Percentiles rank a stretch among this genome's conserved stretches.
Conservation (phyloP, 352 stramenopile genomes). For the Globisporangium apiculatum region DNA sequence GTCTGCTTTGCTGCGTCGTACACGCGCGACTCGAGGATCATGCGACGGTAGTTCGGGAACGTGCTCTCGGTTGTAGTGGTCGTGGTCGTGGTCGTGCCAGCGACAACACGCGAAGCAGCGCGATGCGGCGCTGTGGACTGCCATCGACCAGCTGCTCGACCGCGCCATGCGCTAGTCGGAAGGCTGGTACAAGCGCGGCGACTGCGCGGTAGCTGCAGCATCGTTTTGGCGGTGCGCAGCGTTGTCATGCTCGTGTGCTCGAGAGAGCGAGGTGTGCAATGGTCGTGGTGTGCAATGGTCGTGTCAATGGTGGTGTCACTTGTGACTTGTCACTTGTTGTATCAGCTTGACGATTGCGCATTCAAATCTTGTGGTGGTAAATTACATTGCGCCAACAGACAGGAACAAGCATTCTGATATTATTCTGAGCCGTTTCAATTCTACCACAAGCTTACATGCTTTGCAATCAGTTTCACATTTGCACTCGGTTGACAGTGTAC, state of each 20-base stretch:
- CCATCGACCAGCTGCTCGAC: too few relatives aligned
- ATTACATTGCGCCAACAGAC: too few relatives aligned
- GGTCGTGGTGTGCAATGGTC: not conserved
- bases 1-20: conserved; percentile 86
- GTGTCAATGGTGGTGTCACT: not conserved
- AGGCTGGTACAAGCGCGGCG: too few relatives aligned
- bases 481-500: too few relatives aligned
- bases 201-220: not conserved
- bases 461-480: too few relatives aligned
- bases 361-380: too few relatives aligned
- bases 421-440: too few relatives aligned
- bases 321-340: too few relatives aligned
- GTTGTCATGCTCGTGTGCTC: not conserved
- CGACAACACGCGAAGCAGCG: not conserved
- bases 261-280: not conserved
- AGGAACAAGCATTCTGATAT: too few relatives aligned
- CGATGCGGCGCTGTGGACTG: not conserved
- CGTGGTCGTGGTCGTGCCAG: too few relatives aligned
- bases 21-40: conserved; percentile 82
- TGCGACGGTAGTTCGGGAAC: conserved; percentile 65
- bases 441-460: too few relatives aligned
- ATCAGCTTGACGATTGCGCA: too few relatives aligned
- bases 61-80: not conserved
- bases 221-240: not conserved
- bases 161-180: not conserved